Evolutionary conservation across 768 basidiomycete genomes (phyloP), one percentile per base, ranked within the genome.

Genomic region (Hygrocybe punicea): DNA sequence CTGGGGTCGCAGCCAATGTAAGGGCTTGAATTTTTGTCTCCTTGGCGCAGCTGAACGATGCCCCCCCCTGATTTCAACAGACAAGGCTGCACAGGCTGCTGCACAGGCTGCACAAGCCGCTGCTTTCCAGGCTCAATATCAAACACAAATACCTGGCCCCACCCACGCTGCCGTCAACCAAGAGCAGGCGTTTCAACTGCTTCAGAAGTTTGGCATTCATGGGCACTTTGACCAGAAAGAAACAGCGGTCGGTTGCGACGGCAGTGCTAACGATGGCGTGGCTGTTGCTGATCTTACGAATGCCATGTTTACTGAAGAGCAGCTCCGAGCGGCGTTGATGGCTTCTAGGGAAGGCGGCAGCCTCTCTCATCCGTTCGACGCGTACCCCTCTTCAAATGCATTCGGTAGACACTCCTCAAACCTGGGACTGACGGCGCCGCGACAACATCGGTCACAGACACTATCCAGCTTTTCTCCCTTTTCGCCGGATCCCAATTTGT

Each of bases 1-100:
- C 66, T 97, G 94, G 94, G 94, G 94, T 40, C 80, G 93, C 47
- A 92, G 89, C 72, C 93, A 95, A 81, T 93, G 91, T 93, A 56
- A 44, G 84, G 78, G 16, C 24, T 47, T 29, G 29, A 29, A 29
- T 37, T 10, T 53, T 29, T 19, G 46, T 39, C 9, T 21, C 35
- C 14, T 21, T 24, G 29, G 17, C 36, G 58, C n/a, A n/a, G n/a
- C n/a, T n/a, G n/a, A n/a, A n/a, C n/a, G n/a, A n/a, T n/a, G n/a
- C n/a, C n/a, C 51, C 51, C 40, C 51, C 59, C 7, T 58, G 58
- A 16, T 25, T 35, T 35, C 35, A 51, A 25, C 59, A 92, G 91
- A 93, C 70, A 93, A 93, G 77, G 91, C 91, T 16, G 91, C 91
- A 4, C 91, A 93, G 68, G 91, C 91, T 3, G 91, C 91, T 16